Evolutionary conservation across 2,329 filamentous ascomycete genomes (phyloP), one percentile per base, ranked within the genome.

Genomic region (Drechmeria coniospora): DNA sequence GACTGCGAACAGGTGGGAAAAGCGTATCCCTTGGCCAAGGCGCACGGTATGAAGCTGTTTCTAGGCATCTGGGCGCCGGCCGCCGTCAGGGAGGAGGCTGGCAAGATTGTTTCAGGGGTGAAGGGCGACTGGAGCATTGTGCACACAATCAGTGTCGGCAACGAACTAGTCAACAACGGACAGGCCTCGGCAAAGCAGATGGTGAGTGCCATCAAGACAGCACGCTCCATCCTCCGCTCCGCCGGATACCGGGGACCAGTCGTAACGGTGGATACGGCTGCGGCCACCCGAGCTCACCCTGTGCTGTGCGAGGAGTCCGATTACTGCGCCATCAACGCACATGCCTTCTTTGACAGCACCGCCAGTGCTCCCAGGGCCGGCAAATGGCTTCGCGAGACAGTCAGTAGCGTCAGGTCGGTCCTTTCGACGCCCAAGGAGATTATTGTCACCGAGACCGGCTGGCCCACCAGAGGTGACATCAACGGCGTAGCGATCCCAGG

Each of bases 401-500:
- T 70, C 16, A 35, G 43, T 8, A 48, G 46, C 15, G 50, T 71
- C 21, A 50, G 51, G 34, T 46, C 47, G 24, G 54, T 53, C 35
- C 44, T 68, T 9, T 42, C 54, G 4, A 43, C 57, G 32, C 47
- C 39, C 37, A 77, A 82, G 51, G 61, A 64, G 25, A 64, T 79
- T 18, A 60, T 87, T 21, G 73, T 92, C 39, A 83, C 80, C 2
- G 84, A 92, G 59, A 76, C 77, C 3, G 84, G 84, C 27, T 93
- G 83, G 83, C 83, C 83, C 23, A 73, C 68, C 47, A 51, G 68
- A 38, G 83, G 83, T 12, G 39, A 57, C 9, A 34, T 61, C 28
- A 86, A 90, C 46, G 69, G 71, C 2, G 44, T 47, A 12, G 81
- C 81, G n/a, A 57, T 86, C 2, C 78, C 82, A 0, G 71, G 72